phyloP scores from a whole-genome alignment of 2,329 filamentous ascomycete genomes.

The Seiridium unicorne region DNA sequence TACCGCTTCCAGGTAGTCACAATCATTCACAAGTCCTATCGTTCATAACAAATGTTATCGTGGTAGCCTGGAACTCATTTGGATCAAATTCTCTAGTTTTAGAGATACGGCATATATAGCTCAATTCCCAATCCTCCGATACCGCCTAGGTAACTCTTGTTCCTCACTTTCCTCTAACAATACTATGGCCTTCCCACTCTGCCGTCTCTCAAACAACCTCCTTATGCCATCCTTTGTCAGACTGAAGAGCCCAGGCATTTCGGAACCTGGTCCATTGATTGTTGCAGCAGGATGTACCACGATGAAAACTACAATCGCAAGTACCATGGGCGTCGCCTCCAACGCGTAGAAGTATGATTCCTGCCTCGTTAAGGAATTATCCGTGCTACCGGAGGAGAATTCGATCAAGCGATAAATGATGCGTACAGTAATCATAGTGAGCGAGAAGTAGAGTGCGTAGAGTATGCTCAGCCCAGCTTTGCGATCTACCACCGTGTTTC shows the following conservation, averaged over 20 bases:
- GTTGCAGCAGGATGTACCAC: slow-evolving; percentile 32
- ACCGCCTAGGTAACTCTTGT: not conserved
- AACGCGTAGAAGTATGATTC: slow-evolving; percentile 31
- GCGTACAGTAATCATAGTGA: slow-evolving; percentile 64
- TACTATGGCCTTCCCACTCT: not conserved
- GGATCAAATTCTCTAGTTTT: no score
- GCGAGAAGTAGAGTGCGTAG: slow-evolving; percentile 30
- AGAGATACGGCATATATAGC: no score
- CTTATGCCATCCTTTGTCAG: not conserved
- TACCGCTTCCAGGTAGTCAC: no score
- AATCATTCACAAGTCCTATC: no score
- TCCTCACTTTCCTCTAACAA: not conserved
- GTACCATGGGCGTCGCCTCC: slow-evolving; percentile 36
- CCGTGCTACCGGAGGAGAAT: slow-evolving; percentile 40
- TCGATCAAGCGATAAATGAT: slow-evolving; percentile 66
- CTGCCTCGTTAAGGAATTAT: slow-evolving; percentile 22
- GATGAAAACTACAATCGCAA: slow-evolving; percentile 32
- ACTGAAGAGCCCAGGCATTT: slow-evolving; percentile 14
- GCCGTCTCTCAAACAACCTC: not conserved
- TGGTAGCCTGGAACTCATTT: no score
- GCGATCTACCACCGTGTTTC: slow-evolving; percentile 9
- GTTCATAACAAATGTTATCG: no score
- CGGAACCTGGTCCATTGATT: slow-evolving; percentile 13
- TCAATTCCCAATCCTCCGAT: not conserved
- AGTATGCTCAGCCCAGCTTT: slow-evolving; percentile 15